These are phyloP conservation scores for Wickerhamomyces pijperi DNA, from an alignment of 805 yeast species.

Conservation along the genomic window DNA sequence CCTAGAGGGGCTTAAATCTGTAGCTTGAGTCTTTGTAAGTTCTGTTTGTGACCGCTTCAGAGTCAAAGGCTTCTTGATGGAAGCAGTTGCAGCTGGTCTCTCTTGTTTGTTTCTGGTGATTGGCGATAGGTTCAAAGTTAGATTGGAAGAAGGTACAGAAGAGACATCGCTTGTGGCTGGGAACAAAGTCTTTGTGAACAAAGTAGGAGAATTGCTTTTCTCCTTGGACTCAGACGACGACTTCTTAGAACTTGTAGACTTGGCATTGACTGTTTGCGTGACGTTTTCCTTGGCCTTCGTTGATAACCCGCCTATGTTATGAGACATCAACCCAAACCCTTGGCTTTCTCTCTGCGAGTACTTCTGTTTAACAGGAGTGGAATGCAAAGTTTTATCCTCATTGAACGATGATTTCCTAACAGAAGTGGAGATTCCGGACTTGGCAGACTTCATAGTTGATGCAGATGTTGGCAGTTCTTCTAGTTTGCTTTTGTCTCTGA, in stretches of 20 bases:
- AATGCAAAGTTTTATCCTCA: constrained; percentile 6
- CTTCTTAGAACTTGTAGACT: constrained; percentile 11
- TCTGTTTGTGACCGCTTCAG: background rate
- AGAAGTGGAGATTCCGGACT: background rate
- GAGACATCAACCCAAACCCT: constrained; percentile 21
- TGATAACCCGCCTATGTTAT: constrained; percentile 17
- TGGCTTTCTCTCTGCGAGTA: constrained; percentile 11
- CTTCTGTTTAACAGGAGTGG: constrained; percentile 1
- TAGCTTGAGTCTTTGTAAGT: constrained; percentile 1
- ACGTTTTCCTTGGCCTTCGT: constrained; percentile 15
- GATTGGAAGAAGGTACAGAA: constrained; percentile 3
- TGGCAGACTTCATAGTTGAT: background rate
- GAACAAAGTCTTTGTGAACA: constrained; percentile 9
- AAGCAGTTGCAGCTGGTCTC: background rate
- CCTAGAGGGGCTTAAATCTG: constrained; percentile 1
- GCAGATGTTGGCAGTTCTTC: background rate
- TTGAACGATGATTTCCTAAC: constrained; percentile 12
- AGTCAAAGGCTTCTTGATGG: constrained; percentile 3
- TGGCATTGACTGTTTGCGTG: constrained; percentile 1
- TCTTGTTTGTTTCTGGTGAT: background rate
- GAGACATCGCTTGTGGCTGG: constrained; percentile 10
- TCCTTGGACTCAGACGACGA: constrained; percentile 9
- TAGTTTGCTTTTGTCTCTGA: constrained; percentile 1
- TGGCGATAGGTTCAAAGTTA: constrained; percentile 5
- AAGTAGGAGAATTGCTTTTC: constrained; percentile 3